These are phyloP conservation scores for Hypericum androsaemum DNA, from an alignment of 345 rosid genomes.

Conservation along the genomic window DNA sequence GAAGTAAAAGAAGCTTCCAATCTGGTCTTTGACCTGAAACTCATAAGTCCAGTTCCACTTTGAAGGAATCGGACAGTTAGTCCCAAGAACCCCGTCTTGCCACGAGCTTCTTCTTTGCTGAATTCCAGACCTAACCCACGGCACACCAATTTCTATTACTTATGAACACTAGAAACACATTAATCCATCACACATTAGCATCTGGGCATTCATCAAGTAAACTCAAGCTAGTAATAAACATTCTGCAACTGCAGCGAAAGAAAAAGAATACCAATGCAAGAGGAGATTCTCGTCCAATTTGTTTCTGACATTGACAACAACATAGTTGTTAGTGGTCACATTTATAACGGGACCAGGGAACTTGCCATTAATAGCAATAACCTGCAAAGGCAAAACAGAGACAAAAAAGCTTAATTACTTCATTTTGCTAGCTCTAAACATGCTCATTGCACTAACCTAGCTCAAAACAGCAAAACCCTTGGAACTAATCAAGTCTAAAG, in stretches of 20 bases:
- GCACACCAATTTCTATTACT: slow-evolving; percentile 19
- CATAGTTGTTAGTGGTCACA: slow-evolving; percentile 81
- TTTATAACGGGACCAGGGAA: slow-evolving; percentile 91
- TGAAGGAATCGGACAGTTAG: slow-evolving; percentile 95
- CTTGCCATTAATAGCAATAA: slow-evolving; percentile 82
- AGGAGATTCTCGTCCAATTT: slow-evolving; percentile 80
- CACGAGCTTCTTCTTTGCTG: slow-evolving; percentile 94
- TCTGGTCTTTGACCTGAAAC: slow-evolving; percentile 96
- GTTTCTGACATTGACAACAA: slow-evolving; percentile 78
- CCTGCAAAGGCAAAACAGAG: slow-evolving; percentile 36
- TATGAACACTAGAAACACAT: slow-evolving; percentile 15
- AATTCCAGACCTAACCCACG: slow-evolving; percentile 36
- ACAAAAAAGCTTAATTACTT: slow-evolving; percentile 1
- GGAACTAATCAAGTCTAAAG: not conserved
- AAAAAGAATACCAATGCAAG: slow-evolving; percentile 54
- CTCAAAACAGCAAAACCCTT: slow-evolving; percentile 7
- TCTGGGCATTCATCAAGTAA: too few relatives aligned
- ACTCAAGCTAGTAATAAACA: too few relatives aligned
- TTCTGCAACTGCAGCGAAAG: not conserved
- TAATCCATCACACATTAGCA: not conserved
- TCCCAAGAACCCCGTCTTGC: slow-evolving; percentile 96
- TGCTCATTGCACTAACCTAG: slow-evolving; percentile 8
- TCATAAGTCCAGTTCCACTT: slow-evolving; percentile 99
- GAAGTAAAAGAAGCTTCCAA: slow-evolving; percentile 98
- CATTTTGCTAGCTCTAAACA: not conserved